These are phyloP conservation scores for Neonothopanus nambi DNA, from an alignment of 1,284 basidiomycete genomes.

Conservation along the genomic window DNA sequence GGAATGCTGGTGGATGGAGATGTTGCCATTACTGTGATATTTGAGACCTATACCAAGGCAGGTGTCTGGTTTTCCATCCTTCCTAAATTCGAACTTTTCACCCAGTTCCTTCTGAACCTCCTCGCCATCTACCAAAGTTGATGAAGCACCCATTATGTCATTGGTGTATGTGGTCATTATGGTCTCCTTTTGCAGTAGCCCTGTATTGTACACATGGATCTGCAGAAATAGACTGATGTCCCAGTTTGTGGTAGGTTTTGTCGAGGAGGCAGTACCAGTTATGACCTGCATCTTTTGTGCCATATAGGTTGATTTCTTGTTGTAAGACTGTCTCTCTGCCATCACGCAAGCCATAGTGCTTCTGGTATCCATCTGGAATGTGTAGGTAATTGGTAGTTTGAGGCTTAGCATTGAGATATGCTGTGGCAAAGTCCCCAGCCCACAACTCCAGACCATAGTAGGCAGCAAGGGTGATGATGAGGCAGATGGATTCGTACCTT, in stretches of 20 bases:
- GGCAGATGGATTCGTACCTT: not conserved
- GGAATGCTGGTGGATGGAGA: constrained; percentile 23
- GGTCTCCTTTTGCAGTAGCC: constrained; percentile 13
- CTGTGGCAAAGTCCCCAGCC: not conserved
- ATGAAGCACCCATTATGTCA: constrained; percentile 16
- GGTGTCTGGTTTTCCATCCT: not conserved
- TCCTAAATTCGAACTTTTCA: not conserved
- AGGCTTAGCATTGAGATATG: constrained; percentile 6
- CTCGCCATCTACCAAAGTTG: constrained; percentile 14
- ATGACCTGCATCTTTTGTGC: constrained; percentile 8
- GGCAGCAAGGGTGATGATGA: constrained; percentile 1
- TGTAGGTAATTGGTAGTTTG: constrained; percentile 2
- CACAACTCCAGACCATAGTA: not conserved
- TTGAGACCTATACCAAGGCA: not conserved
- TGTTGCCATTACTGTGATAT: constrained; percentile 12
- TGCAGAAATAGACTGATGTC: not conserved
- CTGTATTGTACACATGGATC: constrained; percentile 11
- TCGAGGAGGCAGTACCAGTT: constrained; percentile 3
- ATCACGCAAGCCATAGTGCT: not conserved
- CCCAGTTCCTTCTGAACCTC: not conserved
- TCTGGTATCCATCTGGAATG: constrained; percentile 1
- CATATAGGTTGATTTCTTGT: constrained; percentile 8
- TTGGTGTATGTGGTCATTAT: constrained; percentile 17
- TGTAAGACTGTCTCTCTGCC: not conserved
- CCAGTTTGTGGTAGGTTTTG: not conserved